A percentile compares a stretch with the other conserved stretches of the same genome.
phyloP scores from a whole-genome alignment of 2,329 filamentous ascomycete genomes.

The Diaporthe ampelina region DNA sequence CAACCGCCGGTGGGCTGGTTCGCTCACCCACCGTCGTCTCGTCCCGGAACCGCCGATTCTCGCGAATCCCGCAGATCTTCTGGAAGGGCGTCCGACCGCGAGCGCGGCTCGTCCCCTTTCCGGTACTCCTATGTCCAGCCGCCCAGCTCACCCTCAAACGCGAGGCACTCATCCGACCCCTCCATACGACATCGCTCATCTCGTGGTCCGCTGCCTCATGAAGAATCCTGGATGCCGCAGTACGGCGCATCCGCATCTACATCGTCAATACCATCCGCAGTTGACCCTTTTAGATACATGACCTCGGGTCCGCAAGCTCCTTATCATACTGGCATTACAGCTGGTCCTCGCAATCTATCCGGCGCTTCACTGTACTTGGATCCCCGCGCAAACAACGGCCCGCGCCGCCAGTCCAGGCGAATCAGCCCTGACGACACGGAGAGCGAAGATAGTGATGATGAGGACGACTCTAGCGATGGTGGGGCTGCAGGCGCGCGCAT shows the following conservation, averaged over 20 bases:
- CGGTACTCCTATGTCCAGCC: slow-evolving; percentile 60
- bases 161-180: slow-evolving; percentile 63
- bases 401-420: slow-evolving; percentile 39
- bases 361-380: slow-evolving; percentile 47
- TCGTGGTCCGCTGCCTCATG: slow-evolving; percentile 49
- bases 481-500: slow-evolving; percentile 38
- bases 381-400: slow-evolving; percentile 25
- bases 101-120: slow-evolving; percentile 57
- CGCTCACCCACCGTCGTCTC: slow-evolving; percentile 56
- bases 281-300: slow-evolving; percentile 69
- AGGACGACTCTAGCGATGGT: slow-evolving; percentile 53
- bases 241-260: slow-evolving; percentile 46
- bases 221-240: slow-evolving; percentile 50
- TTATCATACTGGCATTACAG: slow-evolving; percentile 51
- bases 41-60: slow-evolving; percentile 49
- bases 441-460: slow-evolving; percentile 37
- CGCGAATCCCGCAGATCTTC: slow-evolving; percentile 59
- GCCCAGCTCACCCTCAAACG: slow-evolving; percentile 46
- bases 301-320: slow-evolving; percentile 58
- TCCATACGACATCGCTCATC: slow-evolving; percentile 51
- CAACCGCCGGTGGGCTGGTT: slow-evolving; percentile 67
- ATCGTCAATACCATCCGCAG: slow-evolving; percentile 48
- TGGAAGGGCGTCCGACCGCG: slow-evolving; percentile 35
- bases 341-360: slow-evolving; percentile 54
- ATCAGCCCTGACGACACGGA: slow-evolving; percentile 36